A percentile compares a stretch with the other conserved stretches of the same genome.
These are phyloP conservation scores for Erucastrum elatum DNA, from an alignment of 345 rosid species.

Conservation along the genomic window DNA sequence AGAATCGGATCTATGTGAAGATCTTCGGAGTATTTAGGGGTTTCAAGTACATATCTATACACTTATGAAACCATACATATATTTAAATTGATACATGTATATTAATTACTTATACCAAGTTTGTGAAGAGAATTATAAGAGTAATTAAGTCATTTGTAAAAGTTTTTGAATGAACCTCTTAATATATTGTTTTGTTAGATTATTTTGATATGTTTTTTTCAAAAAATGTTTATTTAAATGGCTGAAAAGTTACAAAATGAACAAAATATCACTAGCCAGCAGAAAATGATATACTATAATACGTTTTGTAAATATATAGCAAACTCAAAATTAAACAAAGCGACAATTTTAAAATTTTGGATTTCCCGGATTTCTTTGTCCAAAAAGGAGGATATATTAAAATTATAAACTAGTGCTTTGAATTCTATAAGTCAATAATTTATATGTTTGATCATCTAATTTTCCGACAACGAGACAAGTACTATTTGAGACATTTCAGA, in stretches of 20 bases:
- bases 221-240: not conserved
- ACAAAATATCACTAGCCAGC: not conserved
- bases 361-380: too few species aligned
- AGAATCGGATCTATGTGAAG: slow-evolving; percentile 31
- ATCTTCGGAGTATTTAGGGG: not conserved
- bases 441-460: too few species aligned
- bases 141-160: not conserved
- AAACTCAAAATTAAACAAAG: not conserved
- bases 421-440: not conserved
- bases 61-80: not conserved
- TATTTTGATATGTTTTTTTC: not conserved
- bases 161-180: not conserved
- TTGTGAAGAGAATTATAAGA: not conserved
- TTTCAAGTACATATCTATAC: slow-evolving; percentile 21
- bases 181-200: not conserved
- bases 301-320: not conserved
- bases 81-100: not conserved
- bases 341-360: not conserved
- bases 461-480: too few species aligned
- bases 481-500: too few species aligned
- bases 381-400: too few species aligned
- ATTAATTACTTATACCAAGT: not conserved
- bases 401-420: not conserved
- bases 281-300: not conserved
- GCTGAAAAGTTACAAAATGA: not conserved